These are phyloP conservation scores for Thozetella sp. DNA, from an alignment of 495 filamentous ascomycete species.

Conservation along the genomic window DNA sequence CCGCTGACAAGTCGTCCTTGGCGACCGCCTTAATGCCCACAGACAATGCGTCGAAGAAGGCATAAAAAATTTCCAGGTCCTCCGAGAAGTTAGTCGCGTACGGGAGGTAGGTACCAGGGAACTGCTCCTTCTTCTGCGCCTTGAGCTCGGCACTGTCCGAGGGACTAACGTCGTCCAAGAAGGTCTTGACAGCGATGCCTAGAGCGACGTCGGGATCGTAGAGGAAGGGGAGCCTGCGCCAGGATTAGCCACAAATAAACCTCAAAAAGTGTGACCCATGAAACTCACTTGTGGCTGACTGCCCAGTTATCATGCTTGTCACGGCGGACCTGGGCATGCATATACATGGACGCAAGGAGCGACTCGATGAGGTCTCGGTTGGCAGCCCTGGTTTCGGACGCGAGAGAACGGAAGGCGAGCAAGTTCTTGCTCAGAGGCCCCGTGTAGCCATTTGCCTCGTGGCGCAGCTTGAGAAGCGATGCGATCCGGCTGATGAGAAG, in stretches of 20 bases:
- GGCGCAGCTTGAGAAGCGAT: constrained; percentile 77
- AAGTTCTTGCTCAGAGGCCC: constrained; percentile 91
- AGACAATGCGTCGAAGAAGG: constrained; percentile 81
- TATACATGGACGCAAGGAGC: constrained; percentile 72
- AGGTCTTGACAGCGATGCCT: constrained; percentile 89
- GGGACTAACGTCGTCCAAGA: constrained; percentile 79
- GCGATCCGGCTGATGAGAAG: constrained; percentile 84
- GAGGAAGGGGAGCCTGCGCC: constrained; percentile 77
- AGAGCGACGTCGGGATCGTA: constrained; percentile 81
- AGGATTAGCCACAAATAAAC: constrained; percentile 29
- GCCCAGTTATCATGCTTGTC: constrained; percentile 70
- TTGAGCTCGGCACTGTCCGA: constrained; percentile 62
- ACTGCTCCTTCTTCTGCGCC: constrained; percentile 53
- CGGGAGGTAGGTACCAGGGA: constrained; percentile 70
- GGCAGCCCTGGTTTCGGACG: constrained; percentile 73
- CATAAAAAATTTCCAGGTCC: constrained; percentile 79
- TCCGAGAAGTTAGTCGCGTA: constrained; percentile 73
- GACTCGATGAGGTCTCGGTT: constrained; percentile 85
- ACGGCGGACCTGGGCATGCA: constrained; percentile 75
- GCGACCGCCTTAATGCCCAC: constrained; percentile 65
- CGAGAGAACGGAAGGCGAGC: constrained; percentile 82
- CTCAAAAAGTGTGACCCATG: not conserved
- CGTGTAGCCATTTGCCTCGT: constrained; percentile 88
- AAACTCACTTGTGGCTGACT: constrained; percentile 70
- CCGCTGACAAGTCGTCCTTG: constrained; percentile 54